These are phyloP conservation scores for Aspergillus coremiiformis DNA, from an alignment of 495 filamentous ascomycete species.

Conservation along the genomic window DNA sequence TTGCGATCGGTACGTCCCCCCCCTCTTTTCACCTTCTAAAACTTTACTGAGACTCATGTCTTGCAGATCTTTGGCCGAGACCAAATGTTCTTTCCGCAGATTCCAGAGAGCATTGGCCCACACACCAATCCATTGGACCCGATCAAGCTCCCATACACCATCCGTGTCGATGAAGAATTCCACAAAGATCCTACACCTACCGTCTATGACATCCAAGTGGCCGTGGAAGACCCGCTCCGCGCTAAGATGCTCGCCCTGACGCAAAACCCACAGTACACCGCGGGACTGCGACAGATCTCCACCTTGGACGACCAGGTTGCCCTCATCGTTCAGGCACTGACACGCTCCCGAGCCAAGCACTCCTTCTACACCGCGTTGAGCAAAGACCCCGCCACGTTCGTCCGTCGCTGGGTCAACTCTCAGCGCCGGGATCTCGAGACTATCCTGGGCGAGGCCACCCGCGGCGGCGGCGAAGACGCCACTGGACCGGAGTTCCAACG, in stretches of 20 bases:
- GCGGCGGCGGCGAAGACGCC: slow-evolving; percentile 58
- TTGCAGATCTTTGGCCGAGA: slow-evolving; percentile 70
- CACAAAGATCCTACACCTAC: slow-evolving; percentile 57
- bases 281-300: slow-evolving; percentile 62
- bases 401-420: slow-evolving; percentile 74
- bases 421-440: slow-evolving; percentile 89
- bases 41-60: slow-evolving; percentile 5
- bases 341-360: slow-evolving; percentile 75
- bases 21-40: background rate
- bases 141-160: slow-evolving; percentile 81
- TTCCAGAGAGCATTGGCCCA: slow-evolving; percentile 62
- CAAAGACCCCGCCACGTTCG: slow-evolving; percentile 73
- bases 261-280: slow-evolving; percentile 40
- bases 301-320: slow-evolving; percentile 77
- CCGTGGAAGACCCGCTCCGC: slow-evolving; percentile 75
- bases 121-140: slow-evolving; percentile 77
- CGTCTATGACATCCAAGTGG: slow-evolving; percentile 81
- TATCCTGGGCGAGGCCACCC: slow-evolving; percentile 70
- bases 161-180: slow-evolving; percentile 84
- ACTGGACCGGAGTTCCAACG: slow-evolving; percentile 52
- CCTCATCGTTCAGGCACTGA: slow-evolving; percentile 66
- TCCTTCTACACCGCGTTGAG: slow-evolving; percentile 69
- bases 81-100: slow-evolving; percentile 77
- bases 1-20: slow-evolving; percentile 58
- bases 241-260: slow-evolving; percentile 56